These are phyloP conservation scores for Hysterangium stoloniferum DNA, from an alignment of 768 basidiomycete species.

Conservation along the genomic window DNA sequence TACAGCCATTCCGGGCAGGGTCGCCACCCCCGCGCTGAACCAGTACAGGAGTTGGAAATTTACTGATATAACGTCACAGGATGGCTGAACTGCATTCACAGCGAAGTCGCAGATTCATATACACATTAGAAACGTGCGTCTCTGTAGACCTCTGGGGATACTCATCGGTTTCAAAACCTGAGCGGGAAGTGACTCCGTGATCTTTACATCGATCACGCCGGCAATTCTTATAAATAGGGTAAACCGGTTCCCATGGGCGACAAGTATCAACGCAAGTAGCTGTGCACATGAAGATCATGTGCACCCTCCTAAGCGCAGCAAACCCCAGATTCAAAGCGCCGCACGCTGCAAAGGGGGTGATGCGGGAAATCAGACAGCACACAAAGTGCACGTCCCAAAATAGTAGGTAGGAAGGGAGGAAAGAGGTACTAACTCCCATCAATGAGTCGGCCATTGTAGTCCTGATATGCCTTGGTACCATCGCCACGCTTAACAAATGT, in stretches of 20 bases:
- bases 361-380: constrained; percentile 2
- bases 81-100: background rate
- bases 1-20: no score
- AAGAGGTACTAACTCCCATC: constrained; percentile 98
- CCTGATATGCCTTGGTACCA: constrained; percentile 83
- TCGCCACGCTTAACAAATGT: constrained; percentile 82
- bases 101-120: background rate
- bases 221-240: no score
- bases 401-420: constrained; percentile 30
- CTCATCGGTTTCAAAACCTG: background rate
- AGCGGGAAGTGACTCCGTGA: background rate
- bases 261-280: no score
- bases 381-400: constrained; percentile 13
- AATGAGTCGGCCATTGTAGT: constrained; percentile 98
- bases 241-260: no score
- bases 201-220: background rate
- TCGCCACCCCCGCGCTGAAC: no score
- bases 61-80: no score
- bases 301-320: background rate
- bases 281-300: no score
- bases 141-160: background rate
- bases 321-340: constrained; percentile 4
- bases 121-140: background rate
- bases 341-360: constrained; percentile 5
- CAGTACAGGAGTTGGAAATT: constrained; percentile 2